phyloP scores from a whole-genome alignment of 176 grass and related monocot species.

The Raddia guianensis region DNA sequence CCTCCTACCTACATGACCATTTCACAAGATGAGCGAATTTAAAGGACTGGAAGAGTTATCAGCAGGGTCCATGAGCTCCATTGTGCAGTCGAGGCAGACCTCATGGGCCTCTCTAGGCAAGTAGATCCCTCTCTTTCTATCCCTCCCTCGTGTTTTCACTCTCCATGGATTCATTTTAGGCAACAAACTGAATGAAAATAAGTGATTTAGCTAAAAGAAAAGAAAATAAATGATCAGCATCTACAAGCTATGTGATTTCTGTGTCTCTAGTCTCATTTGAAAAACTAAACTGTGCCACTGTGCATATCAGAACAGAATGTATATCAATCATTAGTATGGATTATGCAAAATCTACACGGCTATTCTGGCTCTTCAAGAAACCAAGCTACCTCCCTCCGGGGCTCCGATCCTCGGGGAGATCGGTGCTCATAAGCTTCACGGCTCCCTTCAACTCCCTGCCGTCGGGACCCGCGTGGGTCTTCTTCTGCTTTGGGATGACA shows the following conservation, averaged over 20 bases:
- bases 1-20: not conserved
- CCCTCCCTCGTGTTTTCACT: not conserved
- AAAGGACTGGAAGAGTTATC: constrained; percentile 51
- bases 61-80: constrained; percentile 34
- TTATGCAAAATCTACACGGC: constrained; percentile 10
- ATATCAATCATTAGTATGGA: not conserved
- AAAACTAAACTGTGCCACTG: not conserved
- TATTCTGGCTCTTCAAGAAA: no score
- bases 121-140: constrained; percentile 14
- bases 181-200: not conserved
- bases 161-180: not conserved
- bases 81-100: constrained; percentile 43
- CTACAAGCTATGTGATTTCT: not conserved
- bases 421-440: no score
- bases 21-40: constrained; percentile 67
- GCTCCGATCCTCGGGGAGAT: no score
- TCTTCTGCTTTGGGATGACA: no score
- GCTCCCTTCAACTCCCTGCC: no score
- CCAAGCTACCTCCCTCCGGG: no score
- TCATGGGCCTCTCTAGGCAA: constrained; percentile 72
- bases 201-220: not conserved
- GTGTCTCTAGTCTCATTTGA: not conserved
- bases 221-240: not conserved
- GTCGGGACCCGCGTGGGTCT: no score
- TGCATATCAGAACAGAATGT: not conserved